phyloP scores from a whole-genome alignment of 164 flowering plant species.

The Warburgia ugandensis region DNA sequence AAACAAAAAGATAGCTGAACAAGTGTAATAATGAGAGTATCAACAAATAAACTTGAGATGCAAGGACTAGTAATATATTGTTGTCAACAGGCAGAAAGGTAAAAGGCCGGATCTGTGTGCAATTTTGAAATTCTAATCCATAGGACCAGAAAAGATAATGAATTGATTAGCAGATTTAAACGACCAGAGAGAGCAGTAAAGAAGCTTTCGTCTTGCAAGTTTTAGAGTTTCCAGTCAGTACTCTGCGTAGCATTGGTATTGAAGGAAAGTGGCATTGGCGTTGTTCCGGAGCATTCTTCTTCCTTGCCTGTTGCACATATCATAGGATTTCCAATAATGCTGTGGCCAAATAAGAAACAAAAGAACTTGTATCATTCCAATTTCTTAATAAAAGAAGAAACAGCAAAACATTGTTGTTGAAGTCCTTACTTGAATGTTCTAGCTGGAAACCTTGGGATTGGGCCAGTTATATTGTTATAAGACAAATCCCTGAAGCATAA shows the following conservation, averaged over 20 bases:
- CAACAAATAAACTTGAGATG: too few species aligned
- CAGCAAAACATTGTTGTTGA: background rate
- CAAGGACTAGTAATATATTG: too few species aligned
- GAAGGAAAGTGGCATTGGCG: slow-evolving; percentile 66
- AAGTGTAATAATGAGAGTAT: too few species aligned
- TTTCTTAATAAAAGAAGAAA: background rate
- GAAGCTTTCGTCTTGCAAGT: too few species aligned
- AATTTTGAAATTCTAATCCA: too few species aligned
- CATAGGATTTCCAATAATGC: slow-evolving; percentile 86
- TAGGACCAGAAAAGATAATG: too few species aligned
- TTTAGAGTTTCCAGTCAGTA: slow-evolving; percentile 18
- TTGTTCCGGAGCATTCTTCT: slow-evolving; percentile 60
- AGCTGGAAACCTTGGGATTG: slow-evolving; percentile 70
- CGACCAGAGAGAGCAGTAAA: too few species aligned
- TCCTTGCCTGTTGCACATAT: slow-evolving; percentile 82
- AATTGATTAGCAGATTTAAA: too few species aligned
- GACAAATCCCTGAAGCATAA: slow-evolving; percentile 71
- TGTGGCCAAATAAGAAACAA: slow-evolving; percentile 21
- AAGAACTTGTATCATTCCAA: background rate
- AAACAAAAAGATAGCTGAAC: too few species aligned
- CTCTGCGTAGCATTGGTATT: slow-evolving; percentile 50
- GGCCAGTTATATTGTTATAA: slow-evolving; percentile 85
- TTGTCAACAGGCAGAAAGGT: too few species aligned
- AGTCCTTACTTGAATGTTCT: slow-evolving; percentile 67
- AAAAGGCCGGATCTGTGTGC: too few species aligned